Percentiles rank a stretch among this genome's conserved stretches.
Evolutionary conservation across 2,329 filamentous ascomycete species (phyloP).

Genomic region (Ascochyta fabae): DNA sequence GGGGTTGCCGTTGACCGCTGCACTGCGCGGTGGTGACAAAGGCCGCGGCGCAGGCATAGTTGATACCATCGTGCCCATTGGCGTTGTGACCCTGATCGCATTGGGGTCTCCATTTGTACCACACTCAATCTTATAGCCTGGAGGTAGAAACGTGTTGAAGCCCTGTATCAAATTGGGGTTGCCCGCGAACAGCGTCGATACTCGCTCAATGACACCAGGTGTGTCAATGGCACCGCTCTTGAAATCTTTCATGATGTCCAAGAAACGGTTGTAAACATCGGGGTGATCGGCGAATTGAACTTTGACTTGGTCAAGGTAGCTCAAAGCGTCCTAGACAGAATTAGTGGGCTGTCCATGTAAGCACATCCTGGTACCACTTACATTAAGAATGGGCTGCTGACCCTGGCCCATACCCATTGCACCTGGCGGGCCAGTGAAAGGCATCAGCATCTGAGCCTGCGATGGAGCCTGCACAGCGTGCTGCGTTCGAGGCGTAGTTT

Average conservation of each 20-base stretch:
- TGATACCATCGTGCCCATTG: conserved; percentile 94
- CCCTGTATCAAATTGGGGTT: conserved; percentile 96
- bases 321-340: conserved; percentile 72
- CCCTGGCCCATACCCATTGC: conserved; percentile 72
- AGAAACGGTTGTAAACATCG: conserved; percentile 94
- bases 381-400: conserved; percentile 82
- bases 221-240: conserved; percentile 99
- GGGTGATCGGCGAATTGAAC: conserved; percentile 96
- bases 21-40: conserved; percentile 55
- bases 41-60: conserved; percentile 70
- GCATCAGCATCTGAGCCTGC: conserved; percentile 61
- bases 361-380: conserved; percentile 9
- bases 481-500: conserved; percentile 65
- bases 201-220: conserved; percentile 93
- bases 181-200: conserved; percentile 93
- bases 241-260: conserved; percentile 99
- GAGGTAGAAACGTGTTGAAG: conserved; percentile 96
- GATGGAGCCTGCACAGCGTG: conserved; percentile 63
- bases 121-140: conserved; percentile 95
- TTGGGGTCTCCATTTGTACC: conserved; percentile 93
- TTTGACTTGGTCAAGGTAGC: conserved; percentile 97
- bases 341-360: conserved; percentile 11
- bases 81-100: conserved; percentile 94
- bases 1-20: conserved; percentile 61
- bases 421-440: conserved; percentile 53